Conservation (phyloP, 2,329 filamentous ascomycete species). For the Sporothrix mexicana region DNA sequence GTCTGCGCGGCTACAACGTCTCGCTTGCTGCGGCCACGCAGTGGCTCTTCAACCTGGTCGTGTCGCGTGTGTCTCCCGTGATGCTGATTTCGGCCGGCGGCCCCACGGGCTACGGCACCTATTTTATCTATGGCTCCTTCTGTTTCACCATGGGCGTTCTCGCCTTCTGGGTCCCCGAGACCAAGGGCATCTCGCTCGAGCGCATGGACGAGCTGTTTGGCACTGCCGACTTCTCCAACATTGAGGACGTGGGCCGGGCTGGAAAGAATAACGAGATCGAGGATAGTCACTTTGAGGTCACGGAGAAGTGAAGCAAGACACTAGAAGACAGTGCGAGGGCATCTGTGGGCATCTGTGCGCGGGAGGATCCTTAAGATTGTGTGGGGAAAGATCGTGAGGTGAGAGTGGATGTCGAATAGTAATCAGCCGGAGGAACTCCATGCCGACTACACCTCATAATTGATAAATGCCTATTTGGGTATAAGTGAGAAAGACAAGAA, state of each 20-base stretch:
- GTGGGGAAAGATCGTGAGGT: no score
- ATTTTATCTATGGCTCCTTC: slow-evolving; percentile 64
- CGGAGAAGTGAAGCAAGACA: background rate
- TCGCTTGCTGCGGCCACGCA: slow-evolving; percentile 66
- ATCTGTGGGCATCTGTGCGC: background rate
- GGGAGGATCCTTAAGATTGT: background rate
- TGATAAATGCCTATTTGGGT: background rate
- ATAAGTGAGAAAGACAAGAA: background rate
- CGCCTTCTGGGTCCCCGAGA: slow-evolving; percentile 39
- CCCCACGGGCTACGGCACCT: slow-evolving; percentile 50
- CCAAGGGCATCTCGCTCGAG: slow-evolving; percentile 41
- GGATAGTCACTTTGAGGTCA: slow-evolving; percentile 28
- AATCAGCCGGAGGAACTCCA: background rate
- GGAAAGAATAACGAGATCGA: slow-evolving; percentile 33
- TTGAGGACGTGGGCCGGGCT: slow-evolving; percentile 37
- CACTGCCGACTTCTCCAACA: slow-evolving; percentile 37
- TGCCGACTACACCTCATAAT: background rate
- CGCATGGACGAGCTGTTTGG: slow-evolving; percentile 42
- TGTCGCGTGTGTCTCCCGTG: slow-evolving; percentile 63
- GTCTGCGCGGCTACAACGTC: slow-evolving; percentile 64
- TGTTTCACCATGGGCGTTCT: slow-evolving; percentile 61
- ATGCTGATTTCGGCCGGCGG: slow-evolving; percentile 57
- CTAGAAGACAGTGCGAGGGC: background rate
- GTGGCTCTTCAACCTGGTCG: slow-evolving; percentile 69
- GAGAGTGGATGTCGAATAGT: slow-evolving; percentile 16